Conservation (phyloP, 1,284 basidiomycete species). For the Fomitiporia mediterranea region DNA sequence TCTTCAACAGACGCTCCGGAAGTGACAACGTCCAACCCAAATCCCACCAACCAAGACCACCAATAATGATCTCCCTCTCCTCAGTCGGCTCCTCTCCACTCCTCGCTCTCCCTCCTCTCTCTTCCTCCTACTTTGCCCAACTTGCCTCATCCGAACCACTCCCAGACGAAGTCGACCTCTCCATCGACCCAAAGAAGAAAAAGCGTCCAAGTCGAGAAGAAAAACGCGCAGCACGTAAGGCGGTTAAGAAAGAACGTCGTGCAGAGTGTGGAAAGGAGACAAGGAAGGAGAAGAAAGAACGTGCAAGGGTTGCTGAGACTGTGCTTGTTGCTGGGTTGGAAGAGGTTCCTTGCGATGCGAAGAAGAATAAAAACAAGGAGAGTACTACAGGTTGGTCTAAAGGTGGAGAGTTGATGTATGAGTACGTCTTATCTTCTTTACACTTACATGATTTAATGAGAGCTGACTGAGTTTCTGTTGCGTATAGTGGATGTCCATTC, state of each 20-base stretch:
- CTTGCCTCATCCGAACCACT: not conserved
- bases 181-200: not conserved
- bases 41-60: slow-evolving; percentile 32
- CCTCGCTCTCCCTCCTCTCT: not conserved
- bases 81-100: not conserved
- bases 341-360: not conserved
- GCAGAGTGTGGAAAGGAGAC: not conserved
- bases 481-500: slow-evolving; percentile 48
- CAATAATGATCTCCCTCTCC: slow-evolving; percentile 23
- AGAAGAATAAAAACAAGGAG: not conserved
- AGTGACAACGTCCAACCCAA: not conserved
- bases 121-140: no score
- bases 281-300: not conserved
- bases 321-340: slow-evolving; percentile 1
- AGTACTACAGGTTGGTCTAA: slow-evolving; percentile 26
- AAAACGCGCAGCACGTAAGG: not conserved
- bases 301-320: not conserved
- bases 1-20: not conserved
- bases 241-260: not conserved
- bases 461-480: no score
- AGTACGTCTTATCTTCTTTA: slow-evolving; percentile 37
- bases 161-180: not conserved
- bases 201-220: not conserved
- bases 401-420: slow-evolving; percentile 48
- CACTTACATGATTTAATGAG: not conserved